Percentiles rank a stretch among this genome's conserved stretches.
These are phyloP conservation scores for Fusarium udum DNA, from an alignment of 2,329 filamentous ascomycete species.

Conservation along the genomic window DNA sequence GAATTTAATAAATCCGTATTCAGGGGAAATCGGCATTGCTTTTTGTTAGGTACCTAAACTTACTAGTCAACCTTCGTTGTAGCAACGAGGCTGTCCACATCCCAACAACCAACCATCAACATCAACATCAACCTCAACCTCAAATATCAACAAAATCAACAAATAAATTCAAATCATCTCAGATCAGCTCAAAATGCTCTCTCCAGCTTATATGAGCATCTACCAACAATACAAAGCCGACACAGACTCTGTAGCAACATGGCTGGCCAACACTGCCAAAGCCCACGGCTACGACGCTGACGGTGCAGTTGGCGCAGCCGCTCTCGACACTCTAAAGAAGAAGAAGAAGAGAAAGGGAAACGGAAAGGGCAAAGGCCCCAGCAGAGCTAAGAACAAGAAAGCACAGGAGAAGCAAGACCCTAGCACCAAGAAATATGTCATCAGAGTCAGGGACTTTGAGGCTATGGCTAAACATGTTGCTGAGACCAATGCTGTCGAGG, in stretches of 20 bases:
- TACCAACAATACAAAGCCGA: constrained; percentile 36
- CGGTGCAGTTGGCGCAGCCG: not conserved
- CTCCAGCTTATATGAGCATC: not conserved
- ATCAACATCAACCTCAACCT: not conserved
- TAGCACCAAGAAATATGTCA: not conserved
- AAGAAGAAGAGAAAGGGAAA: not conserved
- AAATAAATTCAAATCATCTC: not conserved
- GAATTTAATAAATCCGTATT: not conserved
- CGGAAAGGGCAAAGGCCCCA: constrained; percentile 9
- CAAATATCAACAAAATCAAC: not conserved
- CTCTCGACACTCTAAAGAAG: not conserved
- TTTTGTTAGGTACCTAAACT: not conserved
- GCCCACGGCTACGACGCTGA: constrained; percentile 9
- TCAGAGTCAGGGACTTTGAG: constrained; percentile 31
- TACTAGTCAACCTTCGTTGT: not conserved
- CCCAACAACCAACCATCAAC: not conserved
- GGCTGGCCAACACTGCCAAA: constrained; percentile 29
- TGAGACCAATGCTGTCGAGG: not conserved
- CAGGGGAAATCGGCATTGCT: not conserved
- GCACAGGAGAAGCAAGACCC: not conserved
- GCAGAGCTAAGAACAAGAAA: not conserved
- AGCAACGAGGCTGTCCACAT: not conserved
- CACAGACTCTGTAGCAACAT: constrained; percentile 31
- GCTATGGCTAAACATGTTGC: constrained; percentile 29
- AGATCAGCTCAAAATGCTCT: not conserved